phyloP scores from a whole-genome alignment of 768 basidiomycete species.

The Termitomyces sp. region DNA sequence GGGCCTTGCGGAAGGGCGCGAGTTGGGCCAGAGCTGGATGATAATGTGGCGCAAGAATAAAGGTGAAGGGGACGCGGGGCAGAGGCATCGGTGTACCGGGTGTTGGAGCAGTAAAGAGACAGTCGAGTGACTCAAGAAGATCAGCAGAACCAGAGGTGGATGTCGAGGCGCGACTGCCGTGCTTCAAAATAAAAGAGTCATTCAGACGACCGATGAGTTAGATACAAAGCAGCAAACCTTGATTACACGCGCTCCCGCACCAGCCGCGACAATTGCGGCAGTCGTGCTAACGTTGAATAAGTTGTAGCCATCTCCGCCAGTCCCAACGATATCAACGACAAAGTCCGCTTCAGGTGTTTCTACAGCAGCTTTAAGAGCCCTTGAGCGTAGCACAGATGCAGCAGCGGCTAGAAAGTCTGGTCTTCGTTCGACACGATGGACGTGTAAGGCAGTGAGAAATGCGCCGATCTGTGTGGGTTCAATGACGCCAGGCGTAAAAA shows the following conservation, averaged over 20 bases:
- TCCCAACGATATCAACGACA: conserved; percentile 77
- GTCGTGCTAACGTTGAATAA: conserved; percentile 97
- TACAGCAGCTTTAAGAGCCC: conserved; percentile 60
- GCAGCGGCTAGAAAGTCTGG: conserved; percentile 77
- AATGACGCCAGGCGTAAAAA: conserved; percentile 60
- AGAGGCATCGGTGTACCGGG: conserved; percentile 54
- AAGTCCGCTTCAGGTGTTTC: conserved; percentile 62
- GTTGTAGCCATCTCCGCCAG: conserved; percentile 93
- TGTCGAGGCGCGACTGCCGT: conserved; percentile 86
- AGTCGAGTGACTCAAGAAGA: conserved; percentile 79
- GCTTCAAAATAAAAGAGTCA: conserved; percentile 39
- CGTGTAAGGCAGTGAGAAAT: conserved; percentile 81
- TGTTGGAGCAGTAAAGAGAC: conserved; percentile 63
- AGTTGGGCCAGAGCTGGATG: conserved; percentile 82
- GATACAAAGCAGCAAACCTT: conserved; percentile 47
- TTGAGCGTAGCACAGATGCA: conserved; percentile 63
- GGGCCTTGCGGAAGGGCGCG: conserved; percentile 74
- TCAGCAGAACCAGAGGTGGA: conserved; percentile 97
- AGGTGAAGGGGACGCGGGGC: conserved; percentile 73
- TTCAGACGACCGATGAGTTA: background rate
- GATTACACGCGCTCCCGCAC: conserved; percentile 87
- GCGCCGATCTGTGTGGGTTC: conserved; percentile 78
- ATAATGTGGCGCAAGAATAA: conserved; percentile 92
- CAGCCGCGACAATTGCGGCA: conserved; percentile 89
- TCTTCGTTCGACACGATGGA: conserved; percentile 70